Evolutionary conservation across 2,329 filamentous ascomycete species (phyloP).

Genomic region (Penicillium sp.): DNA sequence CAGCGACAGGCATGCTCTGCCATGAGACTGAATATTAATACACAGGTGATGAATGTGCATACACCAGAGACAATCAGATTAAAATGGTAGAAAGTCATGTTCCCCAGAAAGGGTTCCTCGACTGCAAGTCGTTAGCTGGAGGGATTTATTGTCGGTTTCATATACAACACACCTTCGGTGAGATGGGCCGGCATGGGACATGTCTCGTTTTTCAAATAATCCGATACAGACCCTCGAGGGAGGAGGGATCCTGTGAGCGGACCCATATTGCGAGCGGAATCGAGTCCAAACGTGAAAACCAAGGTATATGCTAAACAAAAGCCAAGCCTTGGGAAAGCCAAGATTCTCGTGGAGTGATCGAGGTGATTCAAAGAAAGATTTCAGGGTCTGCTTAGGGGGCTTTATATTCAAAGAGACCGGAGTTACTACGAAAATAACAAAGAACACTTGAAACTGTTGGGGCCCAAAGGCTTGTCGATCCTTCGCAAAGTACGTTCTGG

Average conservation of each 20-base stretch:
- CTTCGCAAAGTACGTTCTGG: background rate
- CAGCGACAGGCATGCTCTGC: constrained; percentile 38
- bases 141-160: background rate
- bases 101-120: constrained; percentile 17
- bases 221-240: background rate
- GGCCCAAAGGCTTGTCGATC: background rate
- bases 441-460: background rate
- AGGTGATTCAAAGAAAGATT: background rate
- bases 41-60: constrained; percentile 9
- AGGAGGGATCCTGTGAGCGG: background rate
- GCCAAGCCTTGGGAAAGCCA: background rate
- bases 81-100: constrained; percentile 26
- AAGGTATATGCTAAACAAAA: background rate
- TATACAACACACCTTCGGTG: constrained; percentile 2
- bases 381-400: background rate
- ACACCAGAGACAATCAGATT: background rate
- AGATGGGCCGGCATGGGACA: constrained; percentile 12
- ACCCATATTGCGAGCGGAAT: background rate
- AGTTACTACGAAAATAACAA: background rate
- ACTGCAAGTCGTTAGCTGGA: background rate
- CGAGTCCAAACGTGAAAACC: background rate
- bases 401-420: background rate
- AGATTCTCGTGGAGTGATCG: background rate
- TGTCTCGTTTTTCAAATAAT: background rate
- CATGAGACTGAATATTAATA: constrained; percentile 33